Evolutionary conservation across 176 grass and related monocot genomes (phyloP).

Genomic region (Rhynchospora breviuscula): DNA sequence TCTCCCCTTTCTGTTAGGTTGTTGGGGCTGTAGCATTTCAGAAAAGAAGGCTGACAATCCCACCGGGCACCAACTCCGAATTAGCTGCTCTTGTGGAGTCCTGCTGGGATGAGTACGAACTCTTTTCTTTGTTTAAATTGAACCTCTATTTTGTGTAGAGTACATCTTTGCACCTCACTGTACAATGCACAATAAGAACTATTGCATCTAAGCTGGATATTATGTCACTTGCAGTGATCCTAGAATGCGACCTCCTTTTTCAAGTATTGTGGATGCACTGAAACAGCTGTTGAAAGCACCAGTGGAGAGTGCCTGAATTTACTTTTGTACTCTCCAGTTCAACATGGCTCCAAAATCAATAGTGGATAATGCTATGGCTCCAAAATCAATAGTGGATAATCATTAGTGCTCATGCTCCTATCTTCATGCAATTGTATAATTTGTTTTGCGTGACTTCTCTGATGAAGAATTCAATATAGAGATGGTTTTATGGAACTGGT

Average conservation of each 20-base stretch:
- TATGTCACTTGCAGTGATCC: conserved; percentile 50
- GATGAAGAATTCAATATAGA: neutral
- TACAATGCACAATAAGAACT: neutral
- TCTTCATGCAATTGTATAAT: neutral
- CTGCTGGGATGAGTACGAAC: conserved; percentile 87
- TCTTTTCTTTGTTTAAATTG: neutral
- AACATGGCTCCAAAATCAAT: neutral
- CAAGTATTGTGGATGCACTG: conserved; percentile 66
- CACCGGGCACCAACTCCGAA: conserved; percentile 38
- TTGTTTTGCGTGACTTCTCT: neutral
- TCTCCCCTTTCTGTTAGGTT: conserved; percentile 40
- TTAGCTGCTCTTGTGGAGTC: conserved; percentile 78
- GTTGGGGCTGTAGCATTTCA: conserved; percentile 94
- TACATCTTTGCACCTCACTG: neutral
- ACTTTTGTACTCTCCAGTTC: neutral
- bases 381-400: neutral
- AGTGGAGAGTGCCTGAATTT: conserved; percentile 40
- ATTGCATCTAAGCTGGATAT: neutral
- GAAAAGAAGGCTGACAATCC: conserved; percentile 72
- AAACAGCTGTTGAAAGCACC: conserved; percentile 68
- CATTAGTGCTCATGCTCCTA: neutral
- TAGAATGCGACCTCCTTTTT: conserved; percentile 70
- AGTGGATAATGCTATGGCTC: neutral
- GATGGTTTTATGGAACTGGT: neutral
- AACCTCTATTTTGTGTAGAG: neutral